Percentiles rank a stretch among this genome's conserved stretches.
These are phyloP conservation scores for Podaxis sp. DNA, from an alignment of 768 basidiomycete species.

Conservation along the genomic window DNA sequence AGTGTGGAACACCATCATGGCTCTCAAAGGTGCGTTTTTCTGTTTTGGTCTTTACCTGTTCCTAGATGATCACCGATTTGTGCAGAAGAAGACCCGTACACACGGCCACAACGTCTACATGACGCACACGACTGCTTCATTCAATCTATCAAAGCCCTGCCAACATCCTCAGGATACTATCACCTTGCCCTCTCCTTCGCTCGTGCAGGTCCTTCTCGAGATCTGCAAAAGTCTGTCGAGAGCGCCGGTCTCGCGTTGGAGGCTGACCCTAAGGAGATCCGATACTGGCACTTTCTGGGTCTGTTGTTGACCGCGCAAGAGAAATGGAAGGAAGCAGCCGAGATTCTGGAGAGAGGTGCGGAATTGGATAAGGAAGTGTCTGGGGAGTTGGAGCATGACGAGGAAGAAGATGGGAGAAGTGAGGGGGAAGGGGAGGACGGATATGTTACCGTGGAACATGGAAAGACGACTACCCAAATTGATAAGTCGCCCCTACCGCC, in stretches of 20 bases:
- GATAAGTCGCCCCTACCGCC: background rate
- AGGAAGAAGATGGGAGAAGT: slow-evolving; percentile 18
- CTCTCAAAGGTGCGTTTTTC: slow-evolving; percentile 55
- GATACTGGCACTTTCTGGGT: slow-evolving; percentile 91
- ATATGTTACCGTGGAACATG: background rate
- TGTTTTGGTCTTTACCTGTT: background rate
- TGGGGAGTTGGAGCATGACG: slow-evolving; percentile 20
- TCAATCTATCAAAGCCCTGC: slow-evolving; percentile 43
- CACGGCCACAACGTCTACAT: slow-evolving; percentile 58
- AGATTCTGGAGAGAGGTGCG: slow-evolving; percentile 78
- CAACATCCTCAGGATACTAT: slow-evolving; percentile 64
- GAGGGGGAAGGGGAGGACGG: slow-evolving; percentile 11
- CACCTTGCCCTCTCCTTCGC: slow-evolving; percentile 79
- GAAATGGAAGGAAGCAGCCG: slow-evolving; percentile 76
- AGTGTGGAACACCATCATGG: slow-evolving; percentile 69
- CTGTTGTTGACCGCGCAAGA: slow-evolving; percentile 76
- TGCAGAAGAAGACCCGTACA: slow-evolving; percentile 64
- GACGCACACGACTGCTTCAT: slow-evolving; percentile 54
- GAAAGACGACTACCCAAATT: background rate
- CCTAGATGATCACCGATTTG: background rate
- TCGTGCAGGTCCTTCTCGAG: slow-evolving; percentile 60
- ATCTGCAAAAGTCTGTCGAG: slow-evolving; percentile 66
- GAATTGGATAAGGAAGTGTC: slow-evolving; percentile 45
- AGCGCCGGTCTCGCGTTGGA: slow-evolving; percentile 76
- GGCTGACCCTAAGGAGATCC: slow-evolving; percentile 55